These are phyloP conservation scores for Hanseniaspora valbyensis DNA, from an alignment of 805 yeast genomes.

Conservation along the genomic window DNA sequence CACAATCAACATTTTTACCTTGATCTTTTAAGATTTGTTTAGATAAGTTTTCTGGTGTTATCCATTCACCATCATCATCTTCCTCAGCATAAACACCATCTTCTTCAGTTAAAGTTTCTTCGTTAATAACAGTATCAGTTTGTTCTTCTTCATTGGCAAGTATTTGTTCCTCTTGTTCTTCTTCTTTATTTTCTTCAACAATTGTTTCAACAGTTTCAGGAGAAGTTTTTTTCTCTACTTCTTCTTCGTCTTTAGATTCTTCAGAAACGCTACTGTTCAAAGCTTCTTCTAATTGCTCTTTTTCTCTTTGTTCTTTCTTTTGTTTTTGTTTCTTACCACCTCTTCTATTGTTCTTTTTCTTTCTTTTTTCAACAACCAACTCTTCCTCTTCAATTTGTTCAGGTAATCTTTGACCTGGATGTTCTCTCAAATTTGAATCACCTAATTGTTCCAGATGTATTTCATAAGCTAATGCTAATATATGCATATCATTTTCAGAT, in stretches of 20 bases:
- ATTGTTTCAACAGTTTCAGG: conserved; percentile 7
- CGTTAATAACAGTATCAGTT: neutral
- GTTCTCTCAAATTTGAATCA: conserved; percentile 59
- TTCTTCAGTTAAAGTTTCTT: conserved; percentile 5
- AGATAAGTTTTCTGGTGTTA: conserved; percentile 72
- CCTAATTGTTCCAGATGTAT: conserved; percentile 59
- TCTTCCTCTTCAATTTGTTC: conserved; percentile 22
- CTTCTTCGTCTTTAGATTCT: conserved; percentile 24
- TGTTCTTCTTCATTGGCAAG: conserved; percentile 15
- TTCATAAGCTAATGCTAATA: conserved; percentile 84
- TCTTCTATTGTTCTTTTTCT: conserved; percentile 43
- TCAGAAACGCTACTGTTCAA: conserved; percentile 16
- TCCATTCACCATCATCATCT: conserved; percentile 86
- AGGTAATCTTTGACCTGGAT: conserved; percentile 50
- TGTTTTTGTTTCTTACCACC: conserved; percentile 57
- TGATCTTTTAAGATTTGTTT: conserved; percentile 60
- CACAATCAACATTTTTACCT: conserved; percentile 41
- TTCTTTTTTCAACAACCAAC: conserved; percentile 18
- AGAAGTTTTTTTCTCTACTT: conserved; percentile 24
- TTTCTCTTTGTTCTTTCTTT: conserved; percentile 38
- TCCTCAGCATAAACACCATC: conserved; percentile 33
- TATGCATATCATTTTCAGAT: conserved; percentile 83
- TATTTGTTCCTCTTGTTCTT: neutral
- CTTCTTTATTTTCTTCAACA: neutral
- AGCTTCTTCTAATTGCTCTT: conserved; percentile 13